Percentiles rank a stretch among this genome's conserved stretches.
Conservation (phyloP, 768 basidiomycete genomes). For the Solioccasus polychromus region DNA sequence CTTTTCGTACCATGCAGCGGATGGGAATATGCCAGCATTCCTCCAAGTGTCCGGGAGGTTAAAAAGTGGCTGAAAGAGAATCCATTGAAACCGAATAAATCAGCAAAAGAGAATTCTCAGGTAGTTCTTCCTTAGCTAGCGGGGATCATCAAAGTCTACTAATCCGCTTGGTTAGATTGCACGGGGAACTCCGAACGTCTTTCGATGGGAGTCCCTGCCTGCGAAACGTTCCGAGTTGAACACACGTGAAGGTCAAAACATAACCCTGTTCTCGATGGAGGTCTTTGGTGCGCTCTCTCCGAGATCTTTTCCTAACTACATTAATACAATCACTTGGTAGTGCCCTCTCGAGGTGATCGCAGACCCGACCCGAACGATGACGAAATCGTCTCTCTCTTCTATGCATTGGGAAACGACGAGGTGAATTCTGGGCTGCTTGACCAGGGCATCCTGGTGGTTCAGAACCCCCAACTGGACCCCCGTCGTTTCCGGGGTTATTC, state of each 20-base stretch:
- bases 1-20: constrained; percentile 42
- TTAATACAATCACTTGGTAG: constrained; percentile 34
- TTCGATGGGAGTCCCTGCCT: constrained; percentile 63
- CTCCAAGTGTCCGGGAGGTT: constrained; percentile 59
- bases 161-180: constrained; percentile 47
- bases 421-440: constrained; percentile 26
- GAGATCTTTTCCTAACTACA: background rate
- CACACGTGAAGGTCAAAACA: constrained; percentile 61
- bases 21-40: constrained; percentile 78
- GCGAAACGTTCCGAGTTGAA: constrained; percentile 36
- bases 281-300: constrained; percentile 66
- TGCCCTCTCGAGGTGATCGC: constrained; percentile 53
- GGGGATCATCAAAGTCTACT: background rate
- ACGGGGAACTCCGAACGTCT: constrained; percentile 76
- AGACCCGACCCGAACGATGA: constrained; percentile 60
- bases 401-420: constrained; percentile 54
- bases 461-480: constrained; percentile 36
- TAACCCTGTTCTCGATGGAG: constrained; percentile 82
- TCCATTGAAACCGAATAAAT: constrained; percentile 13
- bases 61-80: constrained; percentile 49
- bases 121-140: constrained; percentile 26
- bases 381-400: constrained; percentile 68
- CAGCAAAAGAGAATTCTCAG: constrained; percentile 46
- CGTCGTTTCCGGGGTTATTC: constrained; percentile 42
- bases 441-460: constrained; percentile 56